Evolutionary conservation across 129 eudicot genomes (phyloP).

Genomic region (Silybum marianum): DNA sequence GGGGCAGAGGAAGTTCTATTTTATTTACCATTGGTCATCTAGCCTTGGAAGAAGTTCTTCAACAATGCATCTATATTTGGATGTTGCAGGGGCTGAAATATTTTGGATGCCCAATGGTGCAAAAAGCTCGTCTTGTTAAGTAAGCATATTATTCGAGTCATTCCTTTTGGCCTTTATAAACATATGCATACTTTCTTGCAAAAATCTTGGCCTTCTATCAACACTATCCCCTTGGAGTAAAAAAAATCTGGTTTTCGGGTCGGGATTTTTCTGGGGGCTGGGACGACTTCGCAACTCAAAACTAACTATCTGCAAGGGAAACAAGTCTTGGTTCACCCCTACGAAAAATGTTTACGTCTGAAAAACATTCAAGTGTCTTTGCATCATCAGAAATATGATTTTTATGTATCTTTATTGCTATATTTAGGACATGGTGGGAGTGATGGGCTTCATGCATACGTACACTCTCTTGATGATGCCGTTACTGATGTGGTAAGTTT

Average conservation of each 20-base stretch:
- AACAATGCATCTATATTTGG: conserved; percentile 63
- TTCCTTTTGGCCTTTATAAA: conserved; percentile 39
- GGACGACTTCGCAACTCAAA: too few relatives aligned
- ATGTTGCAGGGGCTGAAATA: conserved; percentile 74
- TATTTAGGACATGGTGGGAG: conserved; percentile 93
- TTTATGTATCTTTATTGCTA: not conserved
- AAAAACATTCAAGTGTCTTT: too few relatives aligned
- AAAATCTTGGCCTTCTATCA: not conserved
- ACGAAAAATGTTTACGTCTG: too few relatives aligned
- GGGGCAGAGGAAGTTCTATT: conserved; percentile 8
- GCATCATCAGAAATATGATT: not conserved
- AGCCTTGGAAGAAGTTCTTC: conserved; percentile 38
- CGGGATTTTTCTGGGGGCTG: too few relatives aligned
- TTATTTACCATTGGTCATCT: conserved; percentile 23
- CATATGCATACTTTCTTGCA: conserved; percentile 14
- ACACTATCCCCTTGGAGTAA: not conserved
- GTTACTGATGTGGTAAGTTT: conserved; percentile 64
- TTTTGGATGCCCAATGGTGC: conserved; percentile 54
- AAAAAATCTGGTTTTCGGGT: too few relatives aligned
- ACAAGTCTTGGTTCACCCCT: too few relatives aligned
- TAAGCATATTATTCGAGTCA: conserved; percentile 58
- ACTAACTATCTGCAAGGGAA: too few relatives aligned
- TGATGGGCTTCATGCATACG: conserved; percentile 94
- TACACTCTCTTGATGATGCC: conserved; percentile 81
- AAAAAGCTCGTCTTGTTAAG: conserved; percentile 59